Evolutionary conservation across 2,329 filamentous ascomycete genomes (phyloP), one percentile per base, ranked within the genome.

Genomic region (Graphilbum ipis-grandicollis): DNA sequence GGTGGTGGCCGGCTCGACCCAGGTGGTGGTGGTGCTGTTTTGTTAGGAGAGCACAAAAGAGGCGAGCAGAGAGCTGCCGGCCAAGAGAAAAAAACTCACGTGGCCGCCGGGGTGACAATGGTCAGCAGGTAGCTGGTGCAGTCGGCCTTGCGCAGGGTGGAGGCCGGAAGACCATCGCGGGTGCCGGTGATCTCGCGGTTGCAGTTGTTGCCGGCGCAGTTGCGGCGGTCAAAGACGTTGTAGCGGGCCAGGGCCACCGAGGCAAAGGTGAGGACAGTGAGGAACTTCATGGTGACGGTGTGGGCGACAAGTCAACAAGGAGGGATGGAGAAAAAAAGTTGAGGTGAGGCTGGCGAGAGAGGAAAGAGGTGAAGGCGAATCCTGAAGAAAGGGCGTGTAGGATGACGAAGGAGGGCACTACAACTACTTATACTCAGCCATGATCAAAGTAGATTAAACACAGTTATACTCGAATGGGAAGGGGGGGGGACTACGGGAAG

Each of bases 121-220:
- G 56, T 55, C 39, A 44, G 41, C 49, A 56, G 44, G 52, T 60
- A 63, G 37, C 41, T 43, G 35, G 36, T 31, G 40, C 43, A 45
- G 43, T 45, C 43, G 9, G 41, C 33, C 33, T 35, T 28, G 40
- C 41, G 43, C 15, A 62, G 50, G 35, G 53, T 55, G 32, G 54
- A 53, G 39, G 44, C 41, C 47, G 56, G 48, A 49, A 61, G 62
- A 50, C 59, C 62, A 48, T 57, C 54, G 19, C 57, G 52, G 38
- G 58, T 62, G 40, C 59, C 59, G 31, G 59, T 62, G 41, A 64
- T 55, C 40, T 58, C 56, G 34, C 59, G 57, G 51, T 59, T 59
- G 53, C 60, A 64, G 54, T 62, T 63, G 54, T 64, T 58, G 46
- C 54, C 57, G 41, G 50, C 43, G 48, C 56, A 60, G 39, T 42